phyloP scores from a whole-genome alignment of 106 monocot genomes.

The Dendrobium catenatum region DNA sequence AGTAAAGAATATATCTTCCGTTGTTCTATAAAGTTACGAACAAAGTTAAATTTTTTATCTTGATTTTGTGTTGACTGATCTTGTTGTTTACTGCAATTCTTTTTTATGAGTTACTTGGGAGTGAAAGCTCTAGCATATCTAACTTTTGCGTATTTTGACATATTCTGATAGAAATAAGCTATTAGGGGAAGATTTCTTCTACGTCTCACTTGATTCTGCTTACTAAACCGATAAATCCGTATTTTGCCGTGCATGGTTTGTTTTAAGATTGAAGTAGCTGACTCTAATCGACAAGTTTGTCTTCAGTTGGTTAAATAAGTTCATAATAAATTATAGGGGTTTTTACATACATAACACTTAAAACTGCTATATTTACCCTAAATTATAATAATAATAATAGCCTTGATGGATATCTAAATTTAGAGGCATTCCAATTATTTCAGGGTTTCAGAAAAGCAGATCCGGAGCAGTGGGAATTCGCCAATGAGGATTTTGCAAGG shows the following conservation, averaged over 20 bases:
- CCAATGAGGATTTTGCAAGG: constrained; percentile 61
- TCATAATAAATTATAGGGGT: too few species aligned
- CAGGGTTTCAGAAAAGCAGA: constrained; percentile 72
- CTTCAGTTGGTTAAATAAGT: background rate
- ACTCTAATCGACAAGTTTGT: background rate
- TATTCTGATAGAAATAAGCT: background rate
- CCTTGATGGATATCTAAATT: background rate
- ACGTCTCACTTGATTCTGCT: background rate
- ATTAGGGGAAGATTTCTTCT: background rate
- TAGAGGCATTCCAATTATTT: constrained; percentile 1
- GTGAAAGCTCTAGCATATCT: background rate
- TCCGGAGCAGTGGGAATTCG: constrained; percentile 75
- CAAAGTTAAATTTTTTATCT: background rate
- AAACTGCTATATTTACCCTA: too few species aligned
- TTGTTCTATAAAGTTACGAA: background rate
- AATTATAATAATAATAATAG: too few species aligned
- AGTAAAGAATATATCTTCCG: background rate
- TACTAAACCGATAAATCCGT: background rate
- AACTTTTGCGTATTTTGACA: background rate
- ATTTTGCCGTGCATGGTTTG: background rate
- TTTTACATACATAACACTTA: too few species aligned
- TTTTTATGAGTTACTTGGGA: background rate
- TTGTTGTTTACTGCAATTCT: background rate
- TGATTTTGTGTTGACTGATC: background rate
- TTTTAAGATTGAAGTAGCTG: background rate